These are phyloP conservation scores for Ophiostoma quercus DNA, from an alignment of 2,329 filamentous ascomycete genomes.

Conservation along the genomic window DNA sequence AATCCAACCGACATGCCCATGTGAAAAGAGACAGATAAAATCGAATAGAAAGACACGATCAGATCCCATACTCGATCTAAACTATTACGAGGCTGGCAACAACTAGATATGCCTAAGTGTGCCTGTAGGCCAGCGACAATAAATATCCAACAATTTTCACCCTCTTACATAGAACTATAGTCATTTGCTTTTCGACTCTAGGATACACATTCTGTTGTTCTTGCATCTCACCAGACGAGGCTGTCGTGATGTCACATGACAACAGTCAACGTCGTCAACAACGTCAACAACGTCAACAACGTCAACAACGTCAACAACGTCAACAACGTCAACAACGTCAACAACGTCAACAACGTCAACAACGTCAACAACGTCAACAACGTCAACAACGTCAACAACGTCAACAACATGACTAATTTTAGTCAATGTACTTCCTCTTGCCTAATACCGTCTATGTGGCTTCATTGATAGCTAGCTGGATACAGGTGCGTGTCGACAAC, in stretches of 20 bases:
- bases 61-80: too few species aligned
- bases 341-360: neutral
- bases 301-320: neutral
- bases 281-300: neutral
- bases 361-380: neutral
- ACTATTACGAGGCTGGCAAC: neutral
- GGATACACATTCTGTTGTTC: neutral
- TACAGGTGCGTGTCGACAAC: neutral
- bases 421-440: neutral
- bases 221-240: neutral
- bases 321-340: neutral
- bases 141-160: too few species aligned
- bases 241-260: slow-evolving; percentile 5
- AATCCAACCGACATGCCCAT: too few species aligned
- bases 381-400: neutral
- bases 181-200: too few species aligned
- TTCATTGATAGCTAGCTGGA: neutral
- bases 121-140: too few species aligned
- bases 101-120: neutral
- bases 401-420: neutral
- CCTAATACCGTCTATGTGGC: neutral
- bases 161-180: neutral
- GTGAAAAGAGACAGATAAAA: too few species aligned
- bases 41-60: too few species aligned
- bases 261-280: neutral